Evolutionary conservation across 2,329 filamentous ascomycete genomes (phyloP).

Genomic region (Diplocarpon mali): DNA sequence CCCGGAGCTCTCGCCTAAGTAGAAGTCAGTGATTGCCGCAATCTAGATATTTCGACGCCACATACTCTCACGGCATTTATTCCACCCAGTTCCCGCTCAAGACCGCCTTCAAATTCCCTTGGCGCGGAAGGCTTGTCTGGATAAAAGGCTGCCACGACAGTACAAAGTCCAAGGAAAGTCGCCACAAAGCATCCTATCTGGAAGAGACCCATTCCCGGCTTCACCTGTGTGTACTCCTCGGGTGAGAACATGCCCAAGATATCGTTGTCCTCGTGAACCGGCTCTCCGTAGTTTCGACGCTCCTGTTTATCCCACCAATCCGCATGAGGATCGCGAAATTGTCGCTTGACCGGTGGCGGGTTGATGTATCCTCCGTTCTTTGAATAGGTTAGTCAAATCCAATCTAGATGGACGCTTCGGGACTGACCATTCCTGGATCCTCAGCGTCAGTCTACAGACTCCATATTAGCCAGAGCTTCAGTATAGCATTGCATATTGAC

Average conservation of each 20-base stretch:
- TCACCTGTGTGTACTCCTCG: constrained; percentile 77
- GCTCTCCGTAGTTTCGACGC: constrained; percentile 91
- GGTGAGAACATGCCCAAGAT: constrained; percentile 81
- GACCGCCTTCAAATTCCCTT: constrained; percentile 59
- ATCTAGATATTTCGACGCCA: constrained; percentile 12
- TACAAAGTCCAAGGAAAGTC: constrained; percentile 52
- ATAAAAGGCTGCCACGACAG: constrained; percentile 56
- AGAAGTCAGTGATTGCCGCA: constrained; percentile 9
- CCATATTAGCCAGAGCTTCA: constrained; percentile 12
- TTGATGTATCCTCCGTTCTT: constrained; percentile 81
- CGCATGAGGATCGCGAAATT: constrained; percentile 83
- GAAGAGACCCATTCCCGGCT: constrained; percentile 55
- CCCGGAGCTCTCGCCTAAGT: constrained; percentile 42
- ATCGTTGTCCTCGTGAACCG: constrained; percentile 94
- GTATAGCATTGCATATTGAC: not conserved
- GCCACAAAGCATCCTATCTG: constrained; percentile 59
- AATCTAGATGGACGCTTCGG: not conserved
- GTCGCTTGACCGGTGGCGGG: constrained; percentile 70
- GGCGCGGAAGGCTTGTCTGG: constrained; percentile 62
- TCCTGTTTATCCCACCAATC: constrained; percentile 98
- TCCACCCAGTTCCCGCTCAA: constrained; percentile 67
- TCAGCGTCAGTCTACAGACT: constrained; percentile 39
- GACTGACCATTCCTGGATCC: constrained; percentile 54
- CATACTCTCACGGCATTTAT: constrained; percentile 54
- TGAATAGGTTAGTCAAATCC: not conserved